phyloP scores from a whole-genome alignment of 495 filamentous ascomycete species.

The Apiosordaria backusii region DNA sequence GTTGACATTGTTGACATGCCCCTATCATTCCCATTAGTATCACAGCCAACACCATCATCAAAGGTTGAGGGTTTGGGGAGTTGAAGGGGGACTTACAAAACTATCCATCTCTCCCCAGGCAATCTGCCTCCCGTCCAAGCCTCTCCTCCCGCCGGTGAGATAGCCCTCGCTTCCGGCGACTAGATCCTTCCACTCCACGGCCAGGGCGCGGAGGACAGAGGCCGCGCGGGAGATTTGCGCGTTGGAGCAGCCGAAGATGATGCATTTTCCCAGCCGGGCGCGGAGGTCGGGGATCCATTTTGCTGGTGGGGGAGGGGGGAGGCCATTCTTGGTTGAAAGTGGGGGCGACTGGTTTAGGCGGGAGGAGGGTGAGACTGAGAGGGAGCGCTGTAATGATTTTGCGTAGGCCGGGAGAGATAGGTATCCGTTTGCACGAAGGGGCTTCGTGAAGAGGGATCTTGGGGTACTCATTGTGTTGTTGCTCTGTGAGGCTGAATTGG shows the following conservation, averaged over 20 bases:
- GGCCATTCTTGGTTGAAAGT: constrained; percentile 13
- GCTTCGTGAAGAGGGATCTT: neutral
- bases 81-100: constrained; percentile 43
- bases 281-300: constrained; percentile 78
- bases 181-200: constrained; percentile 72
- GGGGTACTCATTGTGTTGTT: neutral
- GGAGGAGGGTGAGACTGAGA: neutral
- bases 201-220: constrained; percentile 57
- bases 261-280: constrained; percentile 73
- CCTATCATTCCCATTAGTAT: constrained; percentile 32
- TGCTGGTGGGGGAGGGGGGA: constrained; percentile 31
- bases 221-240: constrained; percentile 61
- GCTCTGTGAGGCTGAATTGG: neutral
- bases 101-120: constrained; percentile 88
- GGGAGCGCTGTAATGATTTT: neutral
- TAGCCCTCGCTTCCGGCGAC: constrained; percentile 79
- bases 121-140: constrained; percentile 67
- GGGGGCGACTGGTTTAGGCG: constrained; percentile 4
- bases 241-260: constrained; percentile 67
- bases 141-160: constrained; percentile 61
- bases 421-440: neutral
- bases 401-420: neutral
- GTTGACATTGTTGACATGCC: constrained; percentile 76
- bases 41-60: neutral
- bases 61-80: constrained; percentile 12